These are phyloP conservation scores for Hypomontagnella submonticulosa DNA, from an alignment of 495 filamentous ascomycete genomes.

Conservation along the genomic window DNA sequence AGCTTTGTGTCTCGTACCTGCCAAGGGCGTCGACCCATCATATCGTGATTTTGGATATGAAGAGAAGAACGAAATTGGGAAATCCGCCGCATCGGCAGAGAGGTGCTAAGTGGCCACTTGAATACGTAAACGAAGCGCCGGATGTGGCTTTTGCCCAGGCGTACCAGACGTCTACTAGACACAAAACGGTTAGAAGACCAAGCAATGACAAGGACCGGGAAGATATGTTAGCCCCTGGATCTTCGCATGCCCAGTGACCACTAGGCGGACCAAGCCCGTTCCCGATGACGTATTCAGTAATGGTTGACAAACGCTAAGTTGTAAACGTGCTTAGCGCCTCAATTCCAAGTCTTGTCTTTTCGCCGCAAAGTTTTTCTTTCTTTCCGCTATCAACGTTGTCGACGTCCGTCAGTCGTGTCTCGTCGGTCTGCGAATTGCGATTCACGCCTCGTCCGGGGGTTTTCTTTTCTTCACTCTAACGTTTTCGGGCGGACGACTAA, in stretches of 20 bases:
- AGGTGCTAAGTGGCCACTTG: neutral
- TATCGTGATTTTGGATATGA: neutral
- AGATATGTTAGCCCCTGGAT: conserved; percentile 26
- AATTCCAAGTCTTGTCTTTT: conserved; percentile 26
- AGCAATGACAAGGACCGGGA: conserved; percentile 14
- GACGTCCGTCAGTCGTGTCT: neutral
- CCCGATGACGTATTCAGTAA: conserved; percentile 36
- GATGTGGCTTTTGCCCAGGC: conserved; percentile 30
- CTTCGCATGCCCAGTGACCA: conserved; percentile 7
- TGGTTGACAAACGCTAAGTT: conserved; percentile 28
- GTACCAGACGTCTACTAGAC: conserved; percentile 24
- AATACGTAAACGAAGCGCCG: conserved; percentile 25
- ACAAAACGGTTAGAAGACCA: conserved; percentile 18
- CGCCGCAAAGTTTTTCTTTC: conserved; percentile 34
- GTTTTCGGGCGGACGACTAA: no score
- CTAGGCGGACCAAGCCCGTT: conserved; percentile 4
- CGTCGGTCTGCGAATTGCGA: no score
- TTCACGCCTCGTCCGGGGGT: no score
- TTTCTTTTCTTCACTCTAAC: no score
- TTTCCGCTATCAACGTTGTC: neutral
- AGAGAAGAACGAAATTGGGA: conserved; percentile 13
- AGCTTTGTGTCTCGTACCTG: conserved; percentile 5
- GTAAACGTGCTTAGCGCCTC: conserved; percentile 34
- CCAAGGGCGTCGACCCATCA: neutral
- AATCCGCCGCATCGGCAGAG: conserved; percentile 35